A percentile compares a stretch with the other conserved stretches of the same genome.
Conservation (phyloP, 441 rosid genomes). For the Adansonia madagascariensis region DNA sequence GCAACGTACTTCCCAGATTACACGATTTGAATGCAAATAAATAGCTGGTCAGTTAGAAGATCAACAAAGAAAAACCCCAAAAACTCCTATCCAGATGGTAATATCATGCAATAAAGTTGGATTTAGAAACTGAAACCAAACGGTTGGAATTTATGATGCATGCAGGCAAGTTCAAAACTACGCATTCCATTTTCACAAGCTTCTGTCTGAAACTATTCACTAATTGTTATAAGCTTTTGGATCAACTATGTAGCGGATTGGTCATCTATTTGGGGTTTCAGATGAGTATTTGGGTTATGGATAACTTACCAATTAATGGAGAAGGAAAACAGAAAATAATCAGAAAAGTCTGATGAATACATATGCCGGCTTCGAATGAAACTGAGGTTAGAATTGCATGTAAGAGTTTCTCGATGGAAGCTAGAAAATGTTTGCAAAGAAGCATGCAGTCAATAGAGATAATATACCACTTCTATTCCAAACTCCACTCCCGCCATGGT, state of each 20-base stretch:
- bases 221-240: too few relatives aligned
- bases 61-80: too few relatives aligned
- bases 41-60: too few relatives aligned
- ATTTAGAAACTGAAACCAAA: not conserved
- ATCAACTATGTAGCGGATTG: too few relatives aligned
- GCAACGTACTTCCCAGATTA: too few relatives aligned
- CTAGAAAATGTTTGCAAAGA: not conserved
- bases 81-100: not conserved
- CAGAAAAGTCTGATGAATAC: not conserved
- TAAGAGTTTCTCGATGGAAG: not conserved
- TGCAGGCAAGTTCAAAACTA: not conserved
- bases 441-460: not conserved
- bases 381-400: not conserved
- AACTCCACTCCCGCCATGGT: too few relatives aligned
- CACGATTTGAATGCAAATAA: too few relatives aligned
- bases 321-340: not conserved
- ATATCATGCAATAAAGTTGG: constrained; percentile 7
- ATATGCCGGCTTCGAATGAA: not conserved
- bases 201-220: not conserved
- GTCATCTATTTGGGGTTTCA: not conserved
- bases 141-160: not conserved
- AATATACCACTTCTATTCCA: not conserved
- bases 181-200: not conserved
- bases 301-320: not conserved
- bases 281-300: not conserved